Percentiles rank a stretch among this genome's conserved stretches.
Conservation (phyloP, 202 grass and related monocot species). For the Musa balbisiana region DNA sequence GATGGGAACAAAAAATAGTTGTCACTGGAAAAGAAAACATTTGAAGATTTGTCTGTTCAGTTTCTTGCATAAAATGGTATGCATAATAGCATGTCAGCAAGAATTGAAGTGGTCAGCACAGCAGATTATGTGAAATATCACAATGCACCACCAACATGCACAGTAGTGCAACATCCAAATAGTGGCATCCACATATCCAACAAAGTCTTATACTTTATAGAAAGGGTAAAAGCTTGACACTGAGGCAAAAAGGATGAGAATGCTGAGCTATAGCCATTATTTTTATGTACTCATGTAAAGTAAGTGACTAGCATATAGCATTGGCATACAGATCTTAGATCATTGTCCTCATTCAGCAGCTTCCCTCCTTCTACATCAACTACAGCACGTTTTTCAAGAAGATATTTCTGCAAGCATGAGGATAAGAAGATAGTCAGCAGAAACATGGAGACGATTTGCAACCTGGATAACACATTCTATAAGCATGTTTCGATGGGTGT, state of each 20-base stretch:
- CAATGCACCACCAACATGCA: neutral
- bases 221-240: neutral
- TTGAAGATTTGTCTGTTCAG: neutral
- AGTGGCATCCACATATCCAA: neutral
- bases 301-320: too few species aligned
- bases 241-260: neutral
- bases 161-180: neutral
- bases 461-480: neutral
- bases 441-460: neutral
- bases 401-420: conserved; percentile 61
- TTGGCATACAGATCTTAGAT: conserved; percentile 78
- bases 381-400: conserved; percentile 79
- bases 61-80: too few species aligned
- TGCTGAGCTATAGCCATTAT: neutral
- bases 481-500: neutral
- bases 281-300: too few species aligned
- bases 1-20: neutral
- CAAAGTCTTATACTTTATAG: neutral
- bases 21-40: neutral
- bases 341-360: conserved; percentile 93
- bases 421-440: conserved; percentile 18
- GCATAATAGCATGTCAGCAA: too few species aligned
- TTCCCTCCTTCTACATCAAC: conserved; percentile 71
- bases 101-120: neutral
- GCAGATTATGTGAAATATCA: neutral